Evolutionary conservation across 371 early-diverging fungal species (phyloP).

Genomic region (Blyttiomyces sp.): DNA sequence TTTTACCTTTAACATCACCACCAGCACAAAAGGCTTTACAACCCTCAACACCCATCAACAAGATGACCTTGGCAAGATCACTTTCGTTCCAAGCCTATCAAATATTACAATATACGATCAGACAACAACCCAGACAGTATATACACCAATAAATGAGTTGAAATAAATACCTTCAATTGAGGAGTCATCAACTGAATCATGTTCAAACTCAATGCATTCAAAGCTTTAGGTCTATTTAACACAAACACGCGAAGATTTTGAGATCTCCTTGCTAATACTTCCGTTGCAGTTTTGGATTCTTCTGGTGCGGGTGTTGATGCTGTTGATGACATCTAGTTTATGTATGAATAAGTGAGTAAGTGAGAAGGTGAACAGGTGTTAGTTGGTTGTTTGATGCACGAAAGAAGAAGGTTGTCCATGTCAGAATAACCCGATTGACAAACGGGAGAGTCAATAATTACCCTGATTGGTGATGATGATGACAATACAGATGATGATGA

Average conservation of each 20-base stretch:
- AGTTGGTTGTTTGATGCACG: too few relatives aligned
- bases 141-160: not conserved
- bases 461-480: too few relatives aligned
- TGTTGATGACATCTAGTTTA: too few relatives aligned
- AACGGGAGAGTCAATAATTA: too few relatives aligned
- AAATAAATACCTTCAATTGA: conserved; percentile 64
- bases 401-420: too few relatives aligned
- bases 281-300: too few relatives aligned
- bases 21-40: conserved; percentile 91
- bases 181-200: conserved; percentile 85
- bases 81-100: conserved; percentile 84
- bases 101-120: too few relatives aligned
- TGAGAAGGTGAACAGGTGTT: too few relatives aligned
- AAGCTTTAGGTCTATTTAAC: conserved; percentile 82
- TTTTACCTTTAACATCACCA: conserved; percentile 85
- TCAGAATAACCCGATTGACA: too few relatives aligned
- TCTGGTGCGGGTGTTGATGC: too few relatives aligned
- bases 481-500: too few relatives aligned
- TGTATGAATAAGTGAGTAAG: too few relatives aligned
- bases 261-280: conserved; percentile 49
- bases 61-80: conserved; percentile 81
- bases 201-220: conserved; percentile 82
- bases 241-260: conserved; percentile 75
- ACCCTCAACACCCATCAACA: conserved; percentile 72
- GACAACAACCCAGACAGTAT: not conserved